Evolutionary conservation across 1,284 basidiomycete species (phyloP).

Genomic region (Irpex sp.): DNA sequence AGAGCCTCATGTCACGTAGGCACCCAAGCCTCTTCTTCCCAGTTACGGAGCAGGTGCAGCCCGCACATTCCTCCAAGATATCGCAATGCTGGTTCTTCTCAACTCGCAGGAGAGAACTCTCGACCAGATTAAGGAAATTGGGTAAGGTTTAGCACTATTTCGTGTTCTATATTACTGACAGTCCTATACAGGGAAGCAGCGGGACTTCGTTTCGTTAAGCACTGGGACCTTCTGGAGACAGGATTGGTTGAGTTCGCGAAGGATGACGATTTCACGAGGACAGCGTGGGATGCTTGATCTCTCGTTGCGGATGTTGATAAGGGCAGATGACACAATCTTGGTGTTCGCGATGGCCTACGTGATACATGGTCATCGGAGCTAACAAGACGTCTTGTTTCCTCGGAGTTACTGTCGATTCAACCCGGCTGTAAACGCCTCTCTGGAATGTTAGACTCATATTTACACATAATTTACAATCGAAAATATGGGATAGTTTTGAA

Average conservation of each 20-base stretch:
- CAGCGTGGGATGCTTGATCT: slow-evolving; percentile 3
- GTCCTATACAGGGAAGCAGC: slow-evolving; percentile 21
- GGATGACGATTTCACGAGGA: slow-evolving; percentile 3
- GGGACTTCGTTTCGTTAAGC: slow-evolving; percentile 35
- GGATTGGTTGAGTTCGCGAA: slow-evolving; percentile 10
- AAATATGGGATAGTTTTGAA: too few relatives aligned
- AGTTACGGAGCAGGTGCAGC: slow-evolving; percentile 42
- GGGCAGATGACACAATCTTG: too few relatives aligned
- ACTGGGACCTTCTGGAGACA: slow-evolving; percentile 33
- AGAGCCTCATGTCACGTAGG: slow-evolving; percentile 24
- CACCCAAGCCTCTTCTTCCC: slow-evolving; percentile 41
- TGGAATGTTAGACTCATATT: neutral
- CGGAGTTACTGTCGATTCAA: slow-evolving; percentile 2
- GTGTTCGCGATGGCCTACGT: too few relatives aligned
- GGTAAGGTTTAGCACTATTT: slow-evolving; percentile 29
- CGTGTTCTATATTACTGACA: slow-evolving; percentile 18
- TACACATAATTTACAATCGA: neutral
- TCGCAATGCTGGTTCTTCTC: slow-evolving; percentile 36
- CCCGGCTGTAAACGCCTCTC: neutral
- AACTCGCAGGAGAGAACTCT: slow-evolving; percentile 43
- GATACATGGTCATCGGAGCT: too few relatives aligned
- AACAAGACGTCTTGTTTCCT: too few relatives aligned
- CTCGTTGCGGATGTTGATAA: neutral
- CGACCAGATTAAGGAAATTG: slow-evolving; percentile 32
- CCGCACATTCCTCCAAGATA: slow-evolving; percentile 35